phyloP scores from a whole-genome alignment of 176 grass and related monocot species.

The Eleusine coracana region DNA sequence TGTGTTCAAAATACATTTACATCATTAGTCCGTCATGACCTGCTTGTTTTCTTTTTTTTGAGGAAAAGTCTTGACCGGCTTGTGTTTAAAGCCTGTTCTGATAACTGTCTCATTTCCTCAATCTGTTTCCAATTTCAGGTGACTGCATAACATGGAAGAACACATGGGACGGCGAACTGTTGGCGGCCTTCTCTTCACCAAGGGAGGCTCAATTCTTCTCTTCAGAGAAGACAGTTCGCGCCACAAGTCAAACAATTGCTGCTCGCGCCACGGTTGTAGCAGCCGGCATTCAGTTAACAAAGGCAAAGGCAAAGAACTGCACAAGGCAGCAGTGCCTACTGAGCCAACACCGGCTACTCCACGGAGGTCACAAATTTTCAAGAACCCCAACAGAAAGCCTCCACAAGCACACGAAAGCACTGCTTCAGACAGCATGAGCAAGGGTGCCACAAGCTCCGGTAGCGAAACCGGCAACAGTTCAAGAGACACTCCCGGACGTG shows the following conservation, averaged over 20 bases:
- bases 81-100: neutral
- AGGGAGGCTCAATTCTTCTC: slow-evolving; percentile 79
- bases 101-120: slow-evolving; percentile 9
- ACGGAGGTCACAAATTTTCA: slow-evolving; percentile 32
- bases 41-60: neutral
- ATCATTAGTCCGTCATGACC: neutral
- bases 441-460: slow-evolving; percentile 7
- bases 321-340: slow-evolving; percentile 29
- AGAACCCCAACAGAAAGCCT: slow-evolving; percentile 36
- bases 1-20: neutral
- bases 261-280: slow-evolving; percentile 59
- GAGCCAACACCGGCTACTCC: slow-evolving; percentile 37
- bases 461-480: slow-evolving; percentile 27
- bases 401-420: slow-evolving; percentile 23
- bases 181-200: slow-evolving; percentile 75
- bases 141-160: slow-evolving; percentile 56
- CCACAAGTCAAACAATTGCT: slow-evolving; percentile 36
- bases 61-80: neutral
- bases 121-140: slow-evolving; percentile 27
- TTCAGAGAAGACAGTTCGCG: slow-evolving; percentile 68
- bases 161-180: slow-evolving; percentile 84
- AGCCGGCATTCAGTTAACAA: slow-evolving; percentile 41
- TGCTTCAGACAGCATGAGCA: slow-evolving; percentile 19
- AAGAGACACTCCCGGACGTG: slow-evolving; percentile 43
- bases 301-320: slow-evolving; percentile 45